These are phyloP conservation scores for Wickerhamomyces alni DNA, from an alignment of 805 yeast species.

Conservation along the genomic window DNA sequence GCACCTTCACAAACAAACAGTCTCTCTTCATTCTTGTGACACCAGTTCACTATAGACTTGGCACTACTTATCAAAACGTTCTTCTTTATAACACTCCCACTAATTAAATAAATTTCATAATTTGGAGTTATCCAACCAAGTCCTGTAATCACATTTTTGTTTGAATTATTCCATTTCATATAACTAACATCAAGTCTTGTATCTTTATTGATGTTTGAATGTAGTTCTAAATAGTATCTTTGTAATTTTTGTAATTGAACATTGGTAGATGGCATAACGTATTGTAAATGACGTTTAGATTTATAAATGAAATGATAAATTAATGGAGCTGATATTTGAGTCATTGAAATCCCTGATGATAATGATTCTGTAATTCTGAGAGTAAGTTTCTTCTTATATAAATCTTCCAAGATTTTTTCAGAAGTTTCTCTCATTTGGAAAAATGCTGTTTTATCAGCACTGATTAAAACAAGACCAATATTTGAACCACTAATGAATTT, in stretches of 20 bases:
- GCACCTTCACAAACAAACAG: conserved; percentile 75
- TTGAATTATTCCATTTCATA: conserved; percentile 32
- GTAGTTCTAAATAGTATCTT: conserved; percentile 17
- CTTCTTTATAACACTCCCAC: conserved; percentile 52
- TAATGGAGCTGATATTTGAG: conserved; percentile 48
- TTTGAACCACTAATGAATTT: conserved; percentile 40
- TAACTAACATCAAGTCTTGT: conserved; percentile 40
- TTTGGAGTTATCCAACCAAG: conserved; percentile 51
- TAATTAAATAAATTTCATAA: conserved; percentile 57
- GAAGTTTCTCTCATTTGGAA: conserved; percentile 65
- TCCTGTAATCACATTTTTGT: conserved; percentile 27
- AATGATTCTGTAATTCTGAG: conserved; percentile 31
- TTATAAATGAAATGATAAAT: conserved; percentile 81
- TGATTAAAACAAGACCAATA: conserved; percentile 40
- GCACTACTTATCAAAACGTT: conserved; percentile 56
- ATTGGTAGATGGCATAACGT: conserved; percentile 31
- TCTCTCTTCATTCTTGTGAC: conserved; percentile 61
- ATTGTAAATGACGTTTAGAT: conserved; percentile 63
- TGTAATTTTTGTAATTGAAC: conserved; percentile 12
- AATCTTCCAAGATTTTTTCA: conserved; percentile 38
- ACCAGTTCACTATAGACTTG: conserved; percentile 66
- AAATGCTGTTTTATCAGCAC: conserved; percentile 67
- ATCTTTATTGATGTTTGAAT: conserved; percentile 23
- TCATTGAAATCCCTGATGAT: conserved; percentile 35
- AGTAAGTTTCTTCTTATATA: conserved; percentile 32